Evolutionary conservation across 768 basidiomycete species (phyloP).

Genomic region (Lentinus tigrinus): DNA sequence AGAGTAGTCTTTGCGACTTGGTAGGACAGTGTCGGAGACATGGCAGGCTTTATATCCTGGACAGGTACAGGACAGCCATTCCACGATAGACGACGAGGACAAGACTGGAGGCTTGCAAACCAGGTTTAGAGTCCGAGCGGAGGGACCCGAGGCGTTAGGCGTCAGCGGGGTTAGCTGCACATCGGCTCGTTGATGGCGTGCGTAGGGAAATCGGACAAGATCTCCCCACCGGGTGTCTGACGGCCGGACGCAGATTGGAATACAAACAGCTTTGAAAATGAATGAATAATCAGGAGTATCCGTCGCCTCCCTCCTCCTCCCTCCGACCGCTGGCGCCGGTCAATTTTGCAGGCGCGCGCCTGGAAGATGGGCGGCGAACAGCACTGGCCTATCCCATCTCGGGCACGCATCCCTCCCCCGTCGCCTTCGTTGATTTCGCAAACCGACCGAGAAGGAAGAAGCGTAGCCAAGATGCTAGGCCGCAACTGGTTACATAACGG

Average conservation of each 20-base stretch:
- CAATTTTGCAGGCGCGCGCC: not conserved
- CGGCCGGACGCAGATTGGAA: slow-evolving; percentile 8
- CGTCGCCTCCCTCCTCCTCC: not conserved
- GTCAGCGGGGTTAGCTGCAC: slow-evolving; percentile 11
- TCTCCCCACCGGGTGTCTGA: slow-evolving; percentile 11
- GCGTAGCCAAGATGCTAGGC: not conserved
- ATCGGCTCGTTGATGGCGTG: slow-evolving; percentile 2
- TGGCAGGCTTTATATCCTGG: slow-evolving; percentile 9
- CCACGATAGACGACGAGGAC: slow-evolving; percentile 10
- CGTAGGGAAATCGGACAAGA: slow-evolving; percentile 14
- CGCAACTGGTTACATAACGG: not conserved
- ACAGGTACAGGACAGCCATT: slow-evolving; percentile 13
- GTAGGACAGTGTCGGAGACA: not conserved
- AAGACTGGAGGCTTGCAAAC: slow-evolving; percentile 9
- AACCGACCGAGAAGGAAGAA: not conserved
- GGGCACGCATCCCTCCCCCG: not conserved
- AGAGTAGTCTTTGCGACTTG: not conserved
- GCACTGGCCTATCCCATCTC: not conserved
- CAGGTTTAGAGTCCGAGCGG: not conserved
- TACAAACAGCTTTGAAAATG: not conserved
- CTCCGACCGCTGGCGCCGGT: not conserved
- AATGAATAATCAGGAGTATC: slow-evolving; percentile 10
- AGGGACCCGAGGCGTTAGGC: not conserved
- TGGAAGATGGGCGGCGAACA: not conserved
- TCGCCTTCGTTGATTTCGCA: not conserved